Base-by-base conservation (phyloP, 139 green algal genomes). In the Astrephomene gubernaculifera region DNA sequence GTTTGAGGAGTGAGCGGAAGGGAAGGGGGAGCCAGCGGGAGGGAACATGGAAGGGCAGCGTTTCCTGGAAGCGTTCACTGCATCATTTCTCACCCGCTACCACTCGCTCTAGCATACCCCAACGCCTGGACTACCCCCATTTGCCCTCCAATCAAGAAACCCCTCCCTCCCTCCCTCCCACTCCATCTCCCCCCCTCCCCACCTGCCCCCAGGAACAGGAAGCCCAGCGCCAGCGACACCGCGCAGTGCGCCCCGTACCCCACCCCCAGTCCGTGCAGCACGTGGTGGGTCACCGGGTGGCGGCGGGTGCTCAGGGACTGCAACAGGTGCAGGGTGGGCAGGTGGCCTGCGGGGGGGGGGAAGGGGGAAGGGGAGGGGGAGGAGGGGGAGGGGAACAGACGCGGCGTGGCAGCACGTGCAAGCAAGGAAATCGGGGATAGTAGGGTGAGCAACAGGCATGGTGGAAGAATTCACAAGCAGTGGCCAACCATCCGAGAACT, bases 181-280 rank as follows among this genome's bases (percentile, higher is more conserved):
- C 29, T 19, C 67, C 67, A 36, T 35, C 36, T 38, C 35, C 67
- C 14, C 17, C 27, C 3, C 25, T 64, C 39, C 52, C 9, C 69
- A 81, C 86, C 96, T 33, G 88, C 95, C 17, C 95, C 94, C 80
- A 99, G 86, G 87, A 98, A 98, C 53, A 99, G 92, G 87, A 99
- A 98, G 21, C 96, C 96, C 31, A 97, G 83, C 12, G 95, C 95
- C 88, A 98, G 93, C 82, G 75, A 89, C 35, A 97, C 87, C 4
- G 95, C 94, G 86, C 96, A 94, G 92, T 99, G 95, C n/a, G 90
- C 90, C 39, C 95, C 96, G 83, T 98, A 97, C 29, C 67, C 90
- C 38, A 97, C 49, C 21, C 81, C 84, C 54, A 88, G 73, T 45
- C 64, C 35, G 3, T 79, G 44, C 27, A 88, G 71, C 65, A 86